Percentiles rank a stretch among this genome's conserved stretches.
Conservation (phyloP, 371 early-diverging fungal genomes). For the Mucor ambiguus region DNA sequence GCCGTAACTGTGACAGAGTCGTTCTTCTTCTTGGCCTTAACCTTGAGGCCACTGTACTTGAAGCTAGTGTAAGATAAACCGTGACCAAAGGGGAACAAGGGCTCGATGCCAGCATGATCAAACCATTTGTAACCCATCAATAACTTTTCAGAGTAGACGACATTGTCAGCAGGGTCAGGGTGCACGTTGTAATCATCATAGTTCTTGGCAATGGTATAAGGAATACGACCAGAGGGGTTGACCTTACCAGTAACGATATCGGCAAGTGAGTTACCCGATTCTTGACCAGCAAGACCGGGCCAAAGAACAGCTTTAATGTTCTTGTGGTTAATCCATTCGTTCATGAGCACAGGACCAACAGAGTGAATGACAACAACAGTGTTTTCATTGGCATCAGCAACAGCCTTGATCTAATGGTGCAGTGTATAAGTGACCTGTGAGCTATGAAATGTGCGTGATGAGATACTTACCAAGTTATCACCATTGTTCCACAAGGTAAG, state of each 20-base stretch:
- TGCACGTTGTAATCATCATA: slow-evolving; percentile 39
- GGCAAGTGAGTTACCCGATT: slow-evolving; percentile 63
- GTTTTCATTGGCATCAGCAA: slow-evolving; percentile 55
- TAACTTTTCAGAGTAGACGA: slow-evolving; percentile 55
- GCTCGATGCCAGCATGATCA: slow-evolving; percentile 48
- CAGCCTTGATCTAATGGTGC: slow-evolving; percentile 45
- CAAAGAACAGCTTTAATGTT: slow-evolving; percentile 59
- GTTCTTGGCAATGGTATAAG: slow-evolving; percentile 56
- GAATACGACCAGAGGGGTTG: slow-evolving; percentile 65
- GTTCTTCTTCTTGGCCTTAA: slow-evolving; percentile 6
- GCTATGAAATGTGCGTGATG: too few species aligned
- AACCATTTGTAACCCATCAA: slow-evolving; percentile 59
- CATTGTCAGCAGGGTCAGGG: neutral
- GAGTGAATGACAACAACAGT: slow-evolving; percentile 62
- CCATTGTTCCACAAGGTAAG: slow-evolving; percentile 62
- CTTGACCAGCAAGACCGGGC: slow-evolving; percentile 59
- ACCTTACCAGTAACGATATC: slow-evolving; percentile 62
- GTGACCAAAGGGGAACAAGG: slow-evolving; percentile 61
- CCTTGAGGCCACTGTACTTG: slow-evolving; percentile 39
- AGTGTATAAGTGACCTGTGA: neutral
- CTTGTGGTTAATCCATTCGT: slow-evolving; percentile 56
- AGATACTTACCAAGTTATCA: slow-evolving; percentile 49
- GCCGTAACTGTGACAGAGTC: slow-evolving; percentile 23
- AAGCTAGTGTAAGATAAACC: slow-evolving; percentile 70
- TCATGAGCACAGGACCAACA: slow-evolving; percentile 63